Evolutionary conservation across 768 basidiomycete species (phyloP), one percentile per base, ranked within the genome.

Genomic region (Phylloporus arenicola): DNA sequence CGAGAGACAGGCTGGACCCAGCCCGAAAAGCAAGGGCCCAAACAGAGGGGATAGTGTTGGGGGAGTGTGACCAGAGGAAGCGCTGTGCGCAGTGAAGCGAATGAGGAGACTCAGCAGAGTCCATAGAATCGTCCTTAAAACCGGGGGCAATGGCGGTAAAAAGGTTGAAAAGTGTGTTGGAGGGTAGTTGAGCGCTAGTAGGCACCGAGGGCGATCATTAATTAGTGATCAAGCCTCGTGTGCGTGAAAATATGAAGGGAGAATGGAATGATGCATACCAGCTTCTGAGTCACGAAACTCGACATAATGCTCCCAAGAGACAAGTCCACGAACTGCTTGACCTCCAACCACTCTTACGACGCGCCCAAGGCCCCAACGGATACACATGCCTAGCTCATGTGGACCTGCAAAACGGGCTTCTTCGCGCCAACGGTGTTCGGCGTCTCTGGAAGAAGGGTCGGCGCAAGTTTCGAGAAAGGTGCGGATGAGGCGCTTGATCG

Each of bases 291-390:
- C 81, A 50, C 88, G 78, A 78, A 92, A 98, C 38, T 82, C 76
- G 34, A 80, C 66, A 66, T 98, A 99, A 30, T 77, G 75, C 6
- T 93, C 89, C 85, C 89, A 92, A 55, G 84, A 79, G 37, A 98
- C 63, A 25, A 97, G 70, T 5, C 96, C 96, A 13, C 90, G 79
- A n/a, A 85, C 79, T 40, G 86, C 84, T 54, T 81, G 75, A 1
- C 84, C 85, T 29, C 77, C 79, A 16, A 82, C 76, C 4, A 87
- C 77, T 42, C 91, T 70, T 31, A 90, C 78, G 41, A 91, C 80
- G 22, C 93, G 73, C 3, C 84, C 87, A 6, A 98, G 77, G 29
- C 85, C 91, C 96, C 96, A 99, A 20, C 94, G 83, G 29, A 98
- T 74, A 59, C 86, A 81, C 85, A 94, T 93, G 5, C 86, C 92